phyloP scores from a whole-genome alignment of 2,329 filamentous ascomycete genomes.

The Sclerotinia spermophila region DNA sequence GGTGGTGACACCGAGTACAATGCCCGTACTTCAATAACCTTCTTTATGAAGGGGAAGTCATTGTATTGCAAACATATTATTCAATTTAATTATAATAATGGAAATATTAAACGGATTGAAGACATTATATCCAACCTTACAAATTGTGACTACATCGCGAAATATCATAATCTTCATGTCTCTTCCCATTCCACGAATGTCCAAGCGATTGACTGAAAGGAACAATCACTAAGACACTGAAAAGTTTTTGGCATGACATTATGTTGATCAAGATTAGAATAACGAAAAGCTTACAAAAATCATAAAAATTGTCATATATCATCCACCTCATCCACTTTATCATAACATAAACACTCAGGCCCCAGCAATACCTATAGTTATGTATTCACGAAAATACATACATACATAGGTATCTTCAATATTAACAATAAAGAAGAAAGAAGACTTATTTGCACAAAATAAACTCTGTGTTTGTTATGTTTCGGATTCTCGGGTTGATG shows the following conservation, averaged over 20 bases:
- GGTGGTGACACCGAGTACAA: slow-evolving; percentile 36
- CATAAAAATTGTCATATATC: neutral
- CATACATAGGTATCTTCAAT: too few relatives aligned
- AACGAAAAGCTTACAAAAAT: neutral
- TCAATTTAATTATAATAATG: neutral
- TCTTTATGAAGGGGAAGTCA: slow-evolving; percentile 23
- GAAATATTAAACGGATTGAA: neutral
- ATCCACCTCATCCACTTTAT: neutral
- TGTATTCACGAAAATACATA: neutral
- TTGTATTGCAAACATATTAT: slow-evolving; percentile 29
- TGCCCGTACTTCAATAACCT: slow-evolving; percentile 23
- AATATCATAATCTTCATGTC: neutral
- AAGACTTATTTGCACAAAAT: too few relatives aligned
- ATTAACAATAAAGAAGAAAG: too few relatives aligned
- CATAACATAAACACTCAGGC: neutral
- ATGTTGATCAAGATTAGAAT: neutral
- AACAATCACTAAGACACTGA: neutral
- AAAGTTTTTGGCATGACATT: neutral
- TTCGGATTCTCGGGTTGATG: too few relatives aligned
- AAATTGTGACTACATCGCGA: neutral
- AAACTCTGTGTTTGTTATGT: too few relatives aligned
- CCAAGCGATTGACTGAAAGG: too few relatives aligned
- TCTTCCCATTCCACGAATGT: neutral
- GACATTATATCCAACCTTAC: neutral
- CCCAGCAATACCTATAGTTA: neutral